These are phyloP conservation scores for Marchantia paleacea DNA, from an alignment of 225 moss, liverwort and hornwort genomes.

Conservation along the genomic window DNA sequence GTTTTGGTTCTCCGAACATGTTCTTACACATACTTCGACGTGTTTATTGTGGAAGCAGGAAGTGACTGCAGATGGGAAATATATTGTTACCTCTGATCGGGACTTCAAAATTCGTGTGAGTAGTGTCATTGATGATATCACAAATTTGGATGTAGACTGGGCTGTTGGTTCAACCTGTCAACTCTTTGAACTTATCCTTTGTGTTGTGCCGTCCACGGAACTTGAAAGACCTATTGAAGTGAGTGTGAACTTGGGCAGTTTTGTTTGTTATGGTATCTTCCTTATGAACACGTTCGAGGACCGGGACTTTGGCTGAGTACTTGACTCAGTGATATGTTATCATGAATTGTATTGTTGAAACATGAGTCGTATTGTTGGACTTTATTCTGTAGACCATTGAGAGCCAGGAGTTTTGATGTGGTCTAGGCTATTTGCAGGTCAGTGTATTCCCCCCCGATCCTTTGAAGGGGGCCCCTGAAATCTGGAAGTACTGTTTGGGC, in stretches of 20 bases:
- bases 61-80: conserved; percentile 72
- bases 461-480: conserved; percentile 74
- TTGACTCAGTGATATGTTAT: too few species aligned
- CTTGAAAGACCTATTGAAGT: background rate
- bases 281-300: too few species aligned
- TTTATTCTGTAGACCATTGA: background rate
- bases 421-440: conserved; percentile 40
- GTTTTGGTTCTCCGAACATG: too few species aligned
- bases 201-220: background rate
- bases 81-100: conserved; percentile 80
- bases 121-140: background rate
- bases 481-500: conserved; percentile 86
- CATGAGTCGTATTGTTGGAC: background rate
- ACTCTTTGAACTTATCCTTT: background rate
- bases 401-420: background rate
- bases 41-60: conserved; percentile 42
- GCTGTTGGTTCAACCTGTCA: background rate
- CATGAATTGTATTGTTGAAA: background rate
- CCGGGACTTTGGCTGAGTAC: too few species aligned
- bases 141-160: background rate
- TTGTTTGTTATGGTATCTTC: too few species aligned
- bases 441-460: conserved; percentile 66
- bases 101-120: conserved; percentile 96
- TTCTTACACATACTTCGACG: background rate
- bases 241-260: too few species aligned